Percentiles rank a stretch among this genome's conserved stretches.
Evolutionary conservation across 441 rosid genomes (phyloP).

Genomic region (Jatropha multifida): DNA sequence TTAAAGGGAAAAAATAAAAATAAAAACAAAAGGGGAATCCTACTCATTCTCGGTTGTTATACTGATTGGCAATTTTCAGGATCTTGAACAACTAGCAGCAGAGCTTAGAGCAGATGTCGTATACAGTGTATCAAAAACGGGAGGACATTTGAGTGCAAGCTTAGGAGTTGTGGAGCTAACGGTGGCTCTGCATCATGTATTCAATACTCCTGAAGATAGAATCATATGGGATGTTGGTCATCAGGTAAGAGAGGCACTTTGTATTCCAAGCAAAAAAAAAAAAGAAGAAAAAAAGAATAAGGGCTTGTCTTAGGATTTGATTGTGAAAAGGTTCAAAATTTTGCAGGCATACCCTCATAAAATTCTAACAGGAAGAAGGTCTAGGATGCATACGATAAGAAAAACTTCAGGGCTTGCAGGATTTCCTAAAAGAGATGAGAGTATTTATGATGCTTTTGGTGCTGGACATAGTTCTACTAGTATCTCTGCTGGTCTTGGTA

Average conservation of each 20-base stretch:
- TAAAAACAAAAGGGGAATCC: not conserved
- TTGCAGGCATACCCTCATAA: conserved; percentile 71
- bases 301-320: not conserved
- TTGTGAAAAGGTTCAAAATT: not conserved
- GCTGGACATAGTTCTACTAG: conserved; percentile 80
- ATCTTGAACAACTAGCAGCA: conserved; percentile 68
- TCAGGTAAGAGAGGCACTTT: conserved; percentile 42
- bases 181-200: conserved; percentile 63
- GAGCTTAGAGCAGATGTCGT: conserved; percentile 71
- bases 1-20: too few species aligned
- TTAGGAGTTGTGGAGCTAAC: conserved; percentile 70
- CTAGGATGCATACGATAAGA: conserved; percentile 68
- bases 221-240: conserved; percentile 84
- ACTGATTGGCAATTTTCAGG: conserved; percentile 32
- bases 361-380: conserved; percentile 74
- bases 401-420: conserved; percentile 77
- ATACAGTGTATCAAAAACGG: conserved; percentile 50
- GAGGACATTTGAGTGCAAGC: conserved; percentile 75
- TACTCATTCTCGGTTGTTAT: not conserved
- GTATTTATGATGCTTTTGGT: conserved; percentile 66
- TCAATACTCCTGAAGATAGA: conserved; percentile 64
- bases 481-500: conserved; percentile 83
- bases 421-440: conserved; percentile 78
- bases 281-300: too few species aligned
- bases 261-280: not conserved